Conservation (phyloP, 352 stramenopile species). For the Phytophthora pluvialis region DNA sequence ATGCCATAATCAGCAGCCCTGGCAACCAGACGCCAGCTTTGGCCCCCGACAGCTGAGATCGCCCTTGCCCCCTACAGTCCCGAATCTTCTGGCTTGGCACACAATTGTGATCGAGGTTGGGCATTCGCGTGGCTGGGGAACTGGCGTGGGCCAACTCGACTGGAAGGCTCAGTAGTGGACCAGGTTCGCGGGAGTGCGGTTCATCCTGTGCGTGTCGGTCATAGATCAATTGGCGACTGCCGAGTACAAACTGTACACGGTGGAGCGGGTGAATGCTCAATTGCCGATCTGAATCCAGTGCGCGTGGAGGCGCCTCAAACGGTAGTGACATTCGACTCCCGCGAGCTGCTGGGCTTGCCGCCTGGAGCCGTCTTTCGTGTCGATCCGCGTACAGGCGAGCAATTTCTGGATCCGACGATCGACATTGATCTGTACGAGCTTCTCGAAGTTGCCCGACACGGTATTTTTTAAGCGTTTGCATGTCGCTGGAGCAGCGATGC, state of each 20-base stretch:
- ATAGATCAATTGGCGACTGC: neutral
- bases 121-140: no score
- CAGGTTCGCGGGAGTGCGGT: neutral
- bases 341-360: neutral
- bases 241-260: slow-evolving; percentile 2
- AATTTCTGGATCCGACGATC: neutral
- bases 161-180: neutral
- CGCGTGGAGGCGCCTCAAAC: neutral
- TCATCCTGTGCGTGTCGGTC: neutral
- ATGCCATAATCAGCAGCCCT: no score
- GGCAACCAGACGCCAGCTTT: no score
- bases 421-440: neutral
- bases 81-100: no score
- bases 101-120: no score
- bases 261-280: neutral
- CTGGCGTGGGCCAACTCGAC: neutral
- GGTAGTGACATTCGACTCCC: neutral
- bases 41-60: no score
- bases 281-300: neutral
- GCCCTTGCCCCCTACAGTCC: neutral
- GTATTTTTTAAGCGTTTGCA: no score
- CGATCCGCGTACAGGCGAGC: neutral
- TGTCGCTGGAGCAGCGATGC: no score
- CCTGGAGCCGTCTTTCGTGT: neutral
- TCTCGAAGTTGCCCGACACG: no score